Conservation (phyloP, 2,329 filamentous ascomycete species). For the Knoxdaviesia capensis region DNA sequence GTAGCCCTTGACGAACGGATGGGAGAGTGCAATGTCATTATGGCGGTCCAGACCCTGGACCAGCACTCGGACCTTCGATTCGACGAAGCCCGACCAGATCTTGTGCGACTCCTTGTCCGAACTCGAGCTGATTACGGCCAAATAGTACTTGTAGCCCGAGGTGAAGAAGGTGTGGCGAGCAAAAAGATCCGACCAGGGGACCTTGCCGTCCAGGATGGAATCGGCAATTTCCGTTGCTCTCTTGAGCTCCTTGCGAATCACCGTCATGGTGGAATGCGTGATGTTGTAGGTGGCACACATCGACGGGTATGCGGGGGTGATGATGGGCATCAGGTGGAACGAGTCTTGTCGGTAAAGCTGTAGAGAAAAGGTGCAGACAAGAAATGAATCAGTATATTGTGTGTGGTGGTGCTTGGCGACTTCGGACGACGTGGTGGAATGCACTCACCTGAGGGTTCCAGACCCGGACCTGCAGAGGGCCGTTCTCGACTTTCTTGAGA, state of each 20-base stretch:
- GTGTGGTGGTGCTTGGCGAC: not conserved
- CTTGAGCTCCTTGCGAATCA: conserved; percentile 68
- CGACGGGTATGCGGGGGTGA: conserved; percentile 89
- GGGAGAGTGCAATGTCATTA: conserved; percentile 59
- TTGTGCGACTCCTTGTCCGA: conserved; percentile 68
- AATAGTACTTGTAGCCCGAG: conserved; percentile 81
- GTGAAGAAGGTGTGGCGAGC: conserved; percentile 87
- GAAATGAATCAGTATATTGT: conserved; percentile 4
- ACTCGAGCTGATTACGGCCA: conserved; percentile 69
- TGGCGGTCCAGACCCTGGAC: conserved; percentile 70
- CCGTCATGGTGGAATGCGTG: conserved; percentile 61
- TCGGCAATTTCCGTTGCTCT: conserved; percentile 60
- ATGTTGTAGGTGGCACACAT: conserved; percentile 98
- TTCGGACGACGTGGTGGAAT: not conserved
- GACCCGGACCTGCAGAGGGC: conserved; percentile 60
- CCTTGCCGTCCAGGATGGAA: conserved; percentile 57
- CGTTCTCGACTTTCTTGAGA: conserved; percentile 71
- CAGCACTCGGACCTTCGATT: conserved; percentile 78
- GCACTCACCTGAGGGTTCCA: conserved; percentile 73
- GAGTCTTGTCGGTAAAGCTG: conserved; percentile 62
- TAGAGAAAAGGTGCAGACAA: not conserved
- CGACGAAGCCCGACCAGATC: conserved; percentile 77
- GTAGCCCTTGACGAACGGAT: conserved; percentile 85
- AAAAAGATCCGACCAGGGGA: conserved; percentile 75
- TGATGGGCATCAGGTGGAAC: conserved; percentile 90